These are phyloP conservation scores for Onygenales sp. DNA, from an alignment of 2,329 filamentous ascomycete genomes.

Conservation along the genomic window DNA sequence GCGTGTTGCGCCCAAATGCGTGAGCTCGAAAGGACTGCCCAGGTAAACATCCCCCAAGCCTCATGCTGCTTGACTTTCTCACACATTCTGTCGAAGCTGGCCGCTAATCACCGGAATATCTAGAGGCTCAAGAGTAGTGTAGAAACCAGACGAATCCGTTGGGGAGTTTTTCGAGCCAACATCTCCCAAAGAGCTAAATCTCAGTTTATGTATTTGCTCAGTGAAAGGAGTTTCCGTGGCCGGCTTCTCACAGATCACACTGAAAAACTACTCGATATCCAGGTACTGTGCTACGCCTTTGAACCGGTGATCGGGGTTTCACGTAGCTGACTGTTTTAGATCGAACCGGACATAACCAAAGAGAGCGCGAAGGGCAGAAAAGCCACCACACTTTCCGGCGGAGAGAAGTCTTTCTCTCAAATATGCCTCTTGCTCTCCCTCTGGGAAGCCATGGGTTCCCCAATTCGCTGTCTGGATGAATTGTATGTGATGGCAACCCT, in stretches of 20 bases:
- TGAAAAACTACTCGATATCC: conserved; percentile 63
- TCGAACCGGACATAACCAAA: conserved; percentile 60
- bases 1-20: conserved; percentile 28
- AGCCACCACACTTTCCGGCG: conserved; percentile 87
- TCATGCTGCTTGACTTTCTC: background rate
- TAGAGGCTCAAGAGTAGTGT: conserved; percentile 53
- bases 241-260: conserved; percentile 69
- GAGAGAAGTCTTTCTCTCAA: conserved; percentile 95
- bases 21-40: conserved; percentile 26
- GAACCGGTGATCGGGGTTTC: background rate
- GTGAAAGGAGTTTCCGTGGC: conserved; percentile 81
- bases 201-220: conserved; percentile 80
- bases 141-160: conserved; percentile 60
- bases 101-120: background rate
- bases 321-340: conserved; percentile 23
- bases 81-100: background rate
- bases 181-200: conserved; percentile 81
- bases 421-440: conserved; percentile 87
- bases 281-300: conserved; percentile 37
- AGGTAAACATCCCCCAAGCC: conserved; percentile 23
- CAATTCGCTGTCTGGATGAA: conserved; percentile 88
- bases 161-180: conserved; percentile 69
- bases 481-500: conserved; percentile 46
- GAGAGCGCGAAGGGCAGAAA: conserved; percentile 62
- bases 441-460: conserved; percentile 97